phyloP scores from a whole-genome alignment of 495 filamentous ascomycete species.

The Tetracladium setigerum region DNA sequence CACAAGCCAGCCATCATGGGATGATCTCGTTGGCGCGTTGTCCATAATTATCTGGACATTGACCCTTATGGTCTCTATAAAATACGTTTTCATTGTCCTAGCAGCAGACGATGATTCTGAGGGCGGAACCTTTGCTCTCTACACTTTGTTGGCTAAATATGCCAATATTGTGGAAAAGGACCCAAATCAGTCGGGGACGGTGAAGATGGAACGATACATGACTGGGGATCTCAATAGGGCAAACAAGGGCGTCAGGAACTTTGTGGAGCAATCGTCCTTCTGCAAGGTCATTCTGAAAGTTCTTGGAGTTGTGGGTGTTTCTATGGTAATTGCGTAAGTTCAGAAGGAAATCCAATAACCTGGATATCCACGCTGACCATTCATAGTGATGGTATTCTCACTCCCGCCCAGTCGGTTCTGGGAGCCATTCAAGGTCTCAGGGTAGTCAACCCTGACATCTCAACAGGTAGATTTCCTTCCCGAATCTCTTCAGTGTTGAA shows the following conservation, averaged over 20 bases:
- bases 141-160: conserved; percentile 63
- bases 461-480: conserved; percentile 9
- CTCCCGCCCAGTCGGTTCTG: conserved; percentile 61
- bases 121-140: conserved; percentile 68
- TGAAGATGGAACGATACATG: conserved; percentile 52
- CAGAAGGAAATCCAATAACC: not conserved
- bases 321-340: conserved; percentile 51
- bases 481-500: no score
- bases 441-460: conserved; percentile 38
- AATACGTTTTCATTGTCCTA: conserved; percentile 64
- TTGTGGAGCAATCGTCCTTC: conserved; percentile 49
- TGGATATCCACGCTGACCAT: conserved; percentile 1
- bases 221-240: conserved; percentile 44
- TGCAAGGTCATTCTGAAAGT: conserved; percentile 49
- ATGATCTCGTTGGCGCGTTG: conserved; percentile 59
- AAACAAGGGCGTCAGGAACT: conserved; percentile 43
- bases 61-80: conserved; percentile 65
- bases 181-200: conserved; percentile 15
- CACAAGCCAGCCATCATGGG: conserved; percentile 42
- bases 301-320: conserved; percentile 63
- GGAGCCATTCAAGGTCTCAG: conserved; percentile 63
- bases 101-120: conserved; percentile 70
- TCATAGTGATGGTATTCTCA: conserved; percentile 53
- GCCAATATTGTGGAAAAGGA: conserved; percentile 27
- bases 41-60: conserved; percentile 71